Evolutionary conservation across 2,329 filamentous ascomycete genomes (phyloP), one percentile per base, ranked within the genome.

Genomic region (Aspergillus brasiliensis): DNA sequence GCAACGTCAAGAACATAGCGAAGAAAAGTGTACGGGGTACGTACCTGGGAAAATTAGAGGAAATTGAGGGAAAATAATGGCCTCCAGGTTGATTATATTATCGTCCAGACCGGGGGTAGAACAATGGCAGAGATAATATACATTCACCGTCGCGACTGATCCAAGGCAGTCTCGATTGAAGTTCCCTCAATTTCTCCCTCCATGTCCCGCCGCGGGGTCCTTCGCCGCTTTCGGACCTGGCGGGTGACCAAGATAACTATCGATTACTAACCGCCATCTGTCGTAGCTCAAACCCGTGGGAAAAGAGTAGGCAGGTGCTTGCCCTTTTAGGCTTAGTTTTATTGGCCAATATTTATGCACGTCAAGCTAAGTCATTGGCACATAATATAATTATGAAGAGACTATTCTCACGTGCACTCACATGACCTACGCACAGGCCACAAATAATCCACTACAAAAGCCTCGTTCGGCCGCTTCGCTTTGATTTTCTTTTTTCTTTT

Each of bases 401-500:
- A n/a, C n/a, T n/a, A n/a, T n/a, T n/a, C n/a, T 6, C 40, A 31
- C 40, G n/a, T 37, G 42, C 51, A 40, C 7, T 53, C 71, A 72
- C 64, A 54, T 72, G 62, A 62, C 7, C 0, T 0, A 4, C 5
- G 54, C 67, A 65, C 61, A 60, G 65, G 57, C 66, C 65, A 66
- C 34, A 38, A 10, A 21, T 10, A 21, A 8, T 10, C 34, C 28
- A 19, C 44, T 40, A 47, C 54, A 51, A 59, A 63, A 56, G 21
- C 17, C 37, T 44, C 48, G 10, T 19, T 44, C 34, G 28, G 47
- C 25, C 27, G 40, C 42, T 31, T 47, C 56, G 60, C 64, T 65
- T 64, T 62, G 34, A 60, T 67, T 66, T 65, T 69, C 61, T 66
- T 68, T 69, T 67, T 71, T 69, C 69, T 69, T 66, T 69, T 74